These are phyloP conservation scores for Saccharomyces uvarum DNA, from an alignment of 1,139 yeast species.

Conservation along the genomic window DNA sequence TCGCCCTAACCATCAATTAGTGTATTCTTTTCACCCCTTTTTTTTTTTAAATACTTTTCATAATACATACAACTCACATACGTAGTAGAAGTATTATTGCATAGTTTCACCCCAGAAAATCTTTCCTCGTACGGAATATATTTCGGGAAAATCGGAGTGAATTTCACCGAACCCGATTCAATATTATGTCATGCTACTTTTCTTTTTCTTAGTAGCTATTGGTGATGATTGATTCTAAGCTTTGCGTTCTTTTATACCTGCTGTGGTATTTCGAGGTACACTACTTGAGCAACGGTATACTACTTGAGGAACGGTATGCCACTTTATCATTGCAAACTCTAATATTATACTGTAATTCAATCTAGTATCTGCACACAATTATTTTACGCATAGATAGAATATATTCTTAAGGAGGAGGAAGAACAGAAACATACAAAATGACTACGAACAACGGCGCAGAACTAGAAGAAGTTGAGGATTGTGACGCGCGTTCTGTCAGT, in stretches of 20 bases:
- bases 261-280: no score
- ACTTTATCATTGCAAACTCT: not conserved
- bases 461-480: not conserved
- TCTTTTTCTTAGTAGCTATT: not conserved
- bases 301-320: not conserved
- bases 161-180: not conserved
- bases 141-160: not conserved
- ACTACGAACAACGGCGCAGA: not conserved
- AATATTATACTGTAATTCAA: not conserved
- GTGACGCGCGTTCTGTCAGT: not conserved
- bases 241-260: not conserved
- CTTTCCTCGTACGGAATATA: not conserved
- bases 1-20: conserved; percentile 11
- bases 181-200: not conserved
- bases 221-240: not conserved
- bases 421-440: not conserved
- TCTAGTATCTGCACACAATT: not conserved
- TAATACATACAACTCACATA: not conserved
- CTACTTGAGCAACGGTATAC: not conserved
- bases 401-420: not conserved
- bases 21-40: not conserved
- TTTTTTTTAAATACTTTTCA: not conserved
- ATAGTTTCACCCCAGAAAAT: not conserved
- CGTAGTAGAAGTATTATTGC: not conserved
- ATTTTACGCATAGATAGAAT: not conserved